Conservation (phyloP, 345 rosid species). For the Streptanthus diversifolius region DNA sequence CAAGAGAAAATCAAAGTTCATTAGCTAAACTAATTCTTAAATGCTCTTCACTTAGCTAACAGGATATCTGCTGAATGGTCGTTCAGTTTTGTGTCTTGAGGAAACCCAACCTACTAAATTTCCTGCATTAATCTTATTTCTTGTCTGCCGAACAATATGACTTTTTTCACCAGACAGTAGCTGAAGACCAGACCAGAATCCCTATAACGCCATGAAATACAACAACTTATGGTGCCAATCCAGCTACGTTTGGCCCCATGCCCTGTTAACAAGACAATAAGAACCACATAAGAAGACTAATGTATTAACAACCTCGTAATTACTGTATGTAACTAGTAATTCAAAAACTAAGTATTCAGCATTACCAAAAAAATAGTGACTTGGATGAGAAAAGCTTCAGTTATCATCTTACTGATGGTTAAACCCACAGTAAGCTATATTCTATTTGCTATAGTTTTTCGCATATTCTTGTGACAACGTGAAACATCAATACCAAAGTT, state of each 20-base stretch:
- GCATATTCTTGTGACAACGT: background rate
- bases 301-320: background rate
- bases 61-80: background rate
- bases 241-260: conserved; percentile 37
- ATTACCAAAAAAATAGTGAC: background rate
- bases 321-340: background rate
- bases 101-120: background rate
- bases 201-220: conserved; percentile 1
- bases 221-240: background rate
- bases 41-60: conserved; percentile 23
- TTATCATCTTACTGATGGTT: background rate
- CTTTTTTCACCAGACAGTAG: conserved; percentile 14
- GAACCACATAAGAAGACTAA: background rate
- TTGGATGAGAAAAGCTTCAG: background rate
- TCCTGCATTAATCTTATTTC: conserved; percentile 16
- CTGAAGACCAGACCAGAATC: conserved; percentile 12
- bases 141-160: background rate
- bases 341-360: conserved; percentile 12
- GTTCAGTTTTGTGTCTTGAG: background rate
- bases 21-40: conserved; percentile 27
- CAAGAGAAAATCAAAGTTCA: conserved; percentile 12
- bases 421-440: background rate
- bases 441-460: background rate
- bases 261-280: conserved; percentile 25
- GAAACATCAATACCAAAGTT: background rate